These are phyloP conservation scores for Fusarium concolor DNA, from an alignment of 2,329 filamentous ascomycete genomes.

Conservation along the genomic window DNA sequence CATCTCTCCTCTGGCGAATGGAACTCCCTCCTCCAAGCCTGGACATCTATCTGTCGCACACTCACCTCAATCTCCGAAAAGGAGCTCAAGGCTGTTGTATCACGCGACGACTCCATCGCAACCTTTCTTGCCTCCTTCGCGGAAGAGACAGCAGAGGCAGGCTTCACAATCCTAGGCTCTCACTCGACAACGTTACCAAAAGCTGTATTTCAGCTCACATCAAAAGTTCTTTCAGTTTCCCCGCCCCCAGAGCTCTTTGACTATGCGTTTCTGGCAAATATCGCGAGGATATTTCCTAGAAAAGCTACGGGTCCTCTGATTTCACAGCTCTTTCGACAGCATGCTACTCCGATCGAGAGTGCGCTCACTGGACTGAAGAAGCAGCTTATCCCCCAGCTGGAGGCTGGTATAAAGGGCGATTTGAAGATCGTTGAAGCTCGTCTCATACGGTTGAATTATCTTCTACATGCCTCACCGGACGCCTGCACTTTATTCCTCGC, in stretches of 20 bases:
- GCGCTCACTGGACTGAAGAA: conserved; percentile 71
- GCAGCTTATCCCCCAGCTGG: conserved; percentile 70
- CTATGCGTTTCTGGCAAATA: conserved; percentile 76
- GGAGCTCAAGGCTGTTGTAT: conserved; percentile 64
- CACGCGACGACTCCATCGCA: conserved; percentile 68
- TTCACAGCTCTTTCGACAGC: conserved; percentile 62
- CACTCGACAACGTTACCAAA: conserved; percentile 65
- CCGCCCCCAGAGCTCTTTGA: conserved; percentile 64
- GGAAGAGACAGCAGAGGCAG: conserved; percentile 61
- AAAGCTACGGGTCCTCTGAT: conserved; percentile 67
- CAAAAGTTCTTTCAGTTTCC: conserved; percentile 62
- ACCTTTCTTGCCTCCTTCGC: conserved; percentile 77
- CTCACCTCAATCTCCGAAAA: conserved; percentile 70
- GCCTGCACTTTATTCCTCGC: conserved; percentile 75
- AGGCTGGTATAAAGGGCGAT: conserved; percentile 68
- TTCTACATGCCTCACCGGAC: conserved; percentile 71
- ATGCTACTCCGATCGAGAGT: conserved; percentile 62
- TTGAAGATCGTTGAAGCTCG: conserved; percentile 65
- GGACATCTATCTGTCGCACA: conserved; percentile 74
- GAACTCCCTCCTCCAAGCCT: conserved; percentile 80
- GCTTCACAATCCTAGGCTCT: conserved; percentile 50
- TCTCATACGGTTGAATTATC: conserved; percentile 69
- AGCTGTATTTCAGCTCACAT: conserved; percentile 72
- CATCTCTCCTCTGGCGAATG: conserved; percentile 78
- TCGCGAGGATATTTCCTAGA: conserved; percentile 75